Base-by-base conservation (phyloP, 1,284 basidiomycete genomes). In the Cutaneotrichosporon cutaneum region DNA sequence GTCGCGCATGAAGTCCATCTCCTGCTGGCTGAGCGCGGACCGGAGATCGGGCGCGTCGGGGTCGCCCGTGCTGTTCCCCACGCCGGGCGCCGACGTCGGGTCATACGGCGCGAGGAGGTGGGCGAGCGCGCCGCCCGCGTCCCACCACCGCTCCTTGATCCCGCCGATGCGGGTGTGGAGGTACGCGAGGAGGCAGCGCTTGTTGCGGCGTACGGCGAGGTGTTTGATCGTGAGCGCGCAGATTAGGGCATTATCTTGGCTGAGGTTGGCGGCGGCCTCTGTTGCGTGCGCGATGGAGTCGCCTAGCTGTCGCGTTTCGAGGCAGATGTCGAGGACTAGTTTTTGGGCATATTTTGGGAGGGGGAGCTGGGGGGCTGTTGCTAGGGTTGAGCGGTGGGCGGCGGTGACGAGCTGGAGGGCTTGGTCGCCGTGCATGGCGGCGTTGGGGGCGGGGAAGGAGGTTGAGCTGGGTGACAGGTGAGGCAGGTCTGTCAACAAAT, bases 321-420 rank as follows among this genome's bases (percentile, higher is more conserved):
- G 87, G 67, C 92, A 85, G 75, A 97, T 85, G 45, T 87, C 83
- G 56, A 94, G 88, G 39, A 98, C 89, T 68, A 92, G 86, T 55
- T 86, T 83, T 74, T 94, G 90, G 77, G 94, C 93, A 84, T 98
- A 98, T 69, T 95, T 95, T 63, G 92, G 85, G 22, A 98, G 83
- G 13, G 75, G 77, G 26, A 75, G 71, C 64, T 77, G 76, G 16
- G 76, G 72, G 2, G 88, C 88, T 68, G 92, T 88, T 0, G 90
- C 88, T 47, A 88, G 85, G 0, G 88, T 88, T 1, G 92, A 90
- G 26, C 93, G 85, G 33, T 89, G 87, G 4, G 92, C 89, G 77
- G 95, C 92, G 54, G 86, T 85, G 64, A 96, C 84, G 60, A 99
- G 88, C 77, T 92, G 88, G 5, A 90, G 90, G 8, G 89, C 91